A percentile compares a stretch with the other conserved stretches of the same genome.
Evolutionary conservation across 768 basidiomycete species (phyloP).

Genomic region (Suillus subalutaceus): DNA sequence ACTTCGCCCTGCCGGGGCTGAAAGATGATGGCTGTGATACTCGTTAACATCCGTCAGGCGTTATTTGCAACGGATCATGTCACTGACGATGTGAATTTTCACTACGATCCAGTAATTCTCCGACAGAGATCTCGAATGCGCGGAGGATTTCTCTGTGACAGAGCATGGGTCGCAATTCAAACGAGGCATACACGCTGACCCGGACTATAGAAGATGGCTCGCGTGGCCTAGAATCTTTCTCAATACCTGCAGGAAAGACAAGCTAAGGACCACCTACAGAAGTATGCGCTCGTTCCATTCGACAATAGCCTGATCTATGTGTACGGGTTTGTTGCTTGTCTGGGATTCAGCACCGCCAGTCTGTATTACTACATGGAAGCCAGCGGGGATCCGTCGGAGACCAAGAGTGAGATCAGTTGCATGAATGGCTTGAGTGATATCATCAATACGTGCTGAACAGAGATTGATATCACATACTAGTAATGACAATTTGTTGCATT

Average conservation of each 20-base stretch:
- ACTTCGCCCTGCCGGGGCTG: too few relatives aligned
- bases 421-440: slow-evolving; percentile 12
- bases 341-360: not conserved
- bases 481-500: not conserved
- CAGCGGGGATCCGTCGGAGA: slow-evolving; percentile 2
- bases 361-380: slow-evolving; percentile 14
- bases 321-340: slow-evolving; percentile 1
- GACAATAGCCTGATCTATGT: too few relatives aligned
- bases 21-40: too few relatives aligned
- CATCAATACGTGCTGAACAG: not conserved
- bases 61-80: not conserved
- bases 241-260: too few relatives aligned
- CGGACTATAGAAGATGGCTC: too few relatives aligned
- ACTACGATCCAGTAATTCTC: not conserved
- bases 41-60: not conserved
- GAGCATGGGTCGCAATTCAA: slow-evolving; percentile 6
- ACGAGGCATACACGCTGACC: too few relatives aligned
- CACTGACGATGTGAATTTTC: slow-evolving; percentile 3
- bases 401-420: slow-evolving; percentile 11
- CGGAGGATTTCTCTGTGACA: slow-evolving; percentile 13
- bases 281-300: too few relatives aligned
- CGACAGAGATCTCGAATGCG: slow-evolving; percentile 1
- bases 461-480: not conserved
- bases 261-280: too few relatives aligned
- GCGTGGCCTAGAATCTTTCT: too few relatives aligned